Base-by-base conservation (phyloP, 495 filamentous ascomycete species). In the Endocarpon pusillum region DNA sequence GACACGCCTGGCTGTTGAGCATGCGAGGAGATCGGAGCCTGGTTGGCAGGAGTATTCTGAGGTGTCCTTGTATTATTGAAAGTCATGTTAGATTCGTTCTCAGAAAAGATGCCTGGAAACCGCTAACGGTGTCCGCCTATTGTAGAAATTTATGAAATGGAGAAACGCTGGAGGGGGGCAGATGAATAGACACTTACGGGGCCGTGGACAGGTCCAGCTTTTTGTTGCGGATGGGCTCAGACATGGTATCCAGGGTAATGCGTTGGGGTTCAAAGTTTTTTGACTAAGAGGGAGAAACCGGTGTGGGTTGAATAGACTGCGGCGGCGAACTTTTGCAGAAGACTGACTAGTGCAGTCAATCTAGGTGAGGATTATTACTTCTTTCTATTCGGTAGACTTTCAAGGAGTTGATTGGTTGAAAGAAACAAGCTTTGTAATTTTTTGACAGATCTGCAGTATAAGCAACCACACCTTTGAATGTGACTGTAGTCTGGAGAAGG, bases 11-110 rank as follows among this genome's bases (percentile, higher is more conserved):
- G 91, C 61, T 93, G 82, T 62, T 92, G 83, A 41, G 89, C 89
- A 59, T 91, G 87, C 35, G 91, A 96, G 12, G 84, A 91, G 56
- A 99, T 99, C 28, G 91, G 91, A 41, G 91, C 91, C 64, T 84
- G 84, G 53, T 71, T 83, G 24, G 82, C 76, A 42, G 91, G 87
- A 14, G 86, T 94, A 60, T 94, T 94, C 63, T 94, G 87, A 47
- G 87, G 87, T 46, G 87, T 96, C 44, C 81, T 91, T 7, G 50
- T 44, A 29, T n/a, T n/a, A n/a, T n/a, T 39, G 29, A 43, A 38
- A 41, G 18, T 40, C 18, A 12, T 28, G 32, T 44, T 10, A 30
- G 34, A 20, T 30, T 20, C 18, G 16, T 3, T 15, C 36, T 33
- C n/a, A n/a, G 21, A 31, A 24, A 31, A 38, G 36, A 11, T 18